Base-by-base conservation (phyloP, 345 rosid species). In the Bruguiera gymnorhiza region DNA sequence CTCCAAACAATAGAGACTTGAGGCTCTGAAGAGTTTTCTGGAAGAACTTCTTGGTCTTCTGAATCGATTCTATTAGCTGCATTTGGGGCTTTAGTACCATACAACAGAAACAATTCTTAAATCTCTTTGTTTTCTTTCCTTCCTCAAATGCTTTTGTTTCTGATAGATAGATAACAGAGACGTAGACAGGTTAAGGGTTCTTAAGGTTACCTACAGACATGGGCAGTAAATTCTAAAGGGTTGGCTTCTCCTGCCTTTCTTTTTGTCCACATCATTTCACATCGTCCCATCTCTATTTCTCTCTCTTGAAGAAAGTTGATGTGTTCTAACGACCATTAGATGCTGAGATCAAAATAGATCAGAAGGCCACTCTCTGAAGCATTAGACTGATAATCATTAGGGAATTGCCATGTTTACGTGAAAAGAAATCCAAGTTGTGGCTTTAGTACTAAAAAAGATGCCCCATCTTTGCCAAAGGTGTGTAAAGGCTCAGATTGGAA, bases 21-120 rank as follows among this genome's bases (percentile, higher is more conserved):
- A 91, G 72, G 80, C 82, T 85, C 8, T 67, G 65, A 52, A 89
- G 65, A 58, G 90, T 75, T 58, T 79, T 85, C 70, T 67, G 82
- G 52, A 88, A 65, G 81, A 88, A 75, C 61, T 72, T 82, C 76
- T 76, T 87, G 78, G 89, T 79, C 73, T 83, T 86, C 39, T 76
- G 64, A 68, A 85, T 73, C 73, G 96, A 83, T 67, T 85, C 88
- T 74, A 81, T 72, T 56, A 86, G 75, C 78, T 58, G 80, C 86
- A 83, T 82, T 54, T 68, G 77, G 60, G 61, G 51, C 43, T 60
- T 61, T 60, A 64, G 39, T 5, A 21, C 50, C 74, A 27, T 26
- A 64, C 54, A 75, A 58, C 31, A 62, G 76, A 58, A 39, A 48
- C 75, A 10, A 20, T 71, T 67, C 32, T 63, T 63, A 50, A 23